Evolutionary conservation across 192 early-diverging fungal species (phyloP), one percentile per base, ranked within the genome.

Genomic region (Ramicandelaber brevisporus): DNA sequence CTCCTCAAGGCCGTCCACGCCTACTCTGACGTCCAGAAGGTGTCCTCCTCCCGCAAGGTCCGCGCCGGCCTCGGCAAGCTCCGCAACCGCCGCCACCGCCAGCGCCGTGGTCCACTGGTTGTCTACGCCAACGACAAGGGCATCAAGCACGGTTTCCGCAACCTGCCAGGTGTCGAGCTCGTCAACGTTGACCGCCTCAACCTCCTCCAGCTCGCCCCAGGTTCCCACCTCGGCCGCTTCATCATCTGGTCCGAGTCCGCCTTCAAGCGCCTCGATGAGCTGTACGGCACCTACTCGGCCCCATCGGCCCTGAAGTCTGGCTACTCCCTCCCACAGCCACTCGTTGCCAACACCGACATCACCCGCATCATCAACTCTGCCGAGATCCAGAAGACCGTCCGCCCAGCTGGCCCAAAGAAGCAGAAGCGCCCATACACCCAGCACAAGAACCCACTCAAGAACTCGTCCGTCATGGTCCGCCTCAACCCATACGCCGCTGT

Each of bases 381-480:
- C 44, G 87, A 95, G 66, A 70, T 98, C 50, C 92, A 98, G 63
- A 68, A 78, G 33, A 80, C 86, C 34, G 68, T 92, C 39, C 70
- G 73, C 32, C 58, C 75, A 41, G 85, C 87, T 29, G 77, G 80
- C 32, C 38, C 65, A 43, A 51, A 68, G 49, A 37, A 58, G 46
- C 65, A 65, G 61, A 79, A 81, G 68, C 78, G 89, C 42, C 86
- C 92, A 10, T 88, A 65, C 72, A 70, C 73, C 40, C 83, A 89
- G 59, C 87, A 92, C 76, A 93, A 93, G 79, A 97, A 97, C 82
- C 88, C 86, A 27, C 70, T 97, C 52, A 63, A 65, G 47, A 90
- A 88, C 64, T 60, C 63, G 30, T 80, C 72, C 46, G 67, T 92
- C 27, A 70, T 89, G 50, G 70, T 78, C 50, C 73, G 87, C 40